Conservation (phyloP, 2,329 filamentous ascomycete species). For the Didymella exigua region DNA sequence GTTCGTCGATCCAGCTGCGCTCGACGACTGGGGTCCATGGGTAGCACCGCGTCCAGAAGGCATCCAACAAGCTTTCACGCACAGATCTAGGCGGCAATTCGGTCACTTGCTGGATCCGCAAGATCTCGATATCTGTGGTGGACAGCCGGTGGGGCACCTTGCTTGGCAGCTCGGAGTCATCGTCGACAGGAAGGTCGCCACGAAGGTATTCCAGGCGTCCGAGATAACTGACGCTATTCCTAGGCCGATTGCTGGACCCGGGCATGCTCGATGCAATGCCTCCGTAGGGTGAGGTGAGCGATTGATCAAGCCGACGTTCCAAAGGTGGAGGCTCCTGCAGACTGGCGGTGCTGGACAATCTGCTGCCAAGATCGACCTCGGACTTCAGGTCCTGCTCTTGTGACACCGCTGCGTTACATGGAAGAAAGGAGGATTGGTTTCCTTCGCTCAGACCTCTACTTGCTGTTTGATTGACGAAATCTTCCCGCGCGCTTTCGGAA, state of each 20-base stretch:
- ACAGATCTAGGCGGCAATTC: constrained; percentile 40
- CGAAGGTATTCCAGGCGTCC: constrained; percentile 42
- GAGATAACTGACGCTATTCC: constrained; percentile 40
- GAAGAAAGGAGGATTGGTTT: constrained; percentile 1
- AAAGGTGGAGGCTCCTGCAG: constrained; percentile 28
- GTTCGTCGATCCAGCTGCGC: constrained; percentile 47
- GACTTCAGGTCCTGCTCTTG: constrained; percentile 25
- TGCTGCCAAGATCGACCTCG: constrained; percentile 27
- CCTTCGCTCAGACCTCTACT: constrained; percentile 9
- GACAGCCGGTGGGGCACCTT: constrained; percentile 38
- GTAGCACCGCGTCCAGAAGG: constrained; percentile 49
- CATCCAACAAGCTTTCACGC: constrained; percentile 47
- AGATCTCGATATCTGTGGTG: constrained; percentile 36
- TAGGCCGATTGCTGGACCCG: constrained; percentile 20
- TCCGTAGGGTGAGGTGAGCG: constrained; percentile 25
- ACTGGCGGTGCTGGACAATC: constrained; percentile 29
- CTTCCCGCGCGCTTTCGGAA: constrained; percentile 18
- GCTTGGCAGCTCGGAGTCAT: constrained; percentile 37
- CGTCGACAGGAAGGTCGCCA: constrained; percentile 42
- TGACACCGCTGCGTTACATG: constrained; percentile 7
- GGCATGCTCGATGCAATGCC: constrained; percentile 23
- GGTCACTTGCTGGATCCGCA: constrained; percentile 36
- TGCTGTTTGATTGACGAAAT: constrained; percentile 8
- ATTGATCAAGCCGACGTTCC: constrained; percentile 23
- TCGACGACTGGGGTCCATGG: constrained; percentile 53